Evolutionary conservation across 495 filamentous ascomycete genomes (phyloP), one percentile per base, ranked within the genome.

Genomic region (Choiromyces venosus): DNA sequence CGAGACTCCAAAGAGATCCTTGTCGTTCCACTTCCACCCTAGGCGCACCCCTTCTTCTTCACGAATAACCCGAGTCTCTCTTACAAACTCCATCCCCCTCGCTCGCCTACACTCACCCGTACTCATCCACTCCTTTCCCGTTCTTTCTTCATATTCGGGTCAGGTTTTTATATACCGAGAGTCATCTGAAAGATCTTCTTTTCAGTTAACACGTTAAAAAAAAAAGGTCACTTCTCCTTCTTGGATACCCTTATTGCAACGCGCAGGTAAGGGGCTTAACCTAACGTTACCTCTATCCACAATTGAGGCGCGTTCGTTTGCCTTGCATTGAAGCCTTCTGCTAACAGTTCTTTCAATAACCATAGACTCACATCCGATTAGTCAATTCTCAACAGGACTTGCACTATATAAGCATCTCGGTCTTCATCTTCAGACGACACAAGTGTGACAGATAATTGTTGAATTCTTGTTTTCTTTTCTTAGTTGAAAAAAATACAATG

Each of bases 51-150:
- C 75, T 77, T 77, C 74, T 76, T 66, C 74, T 37, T 46, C 46
- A 76, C 74, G 75, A 74, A 76, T 71, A 76, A 77, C 73, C 75
- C 69, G 74, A 77, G 74, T 77, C 70, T 67, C 65, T 65, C 73
- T 64, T 61, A 33, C 65, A 68, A 46, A 56, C 74, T 56, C 64
- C 61, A 71, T 74, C 71, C 69, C 69, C 61, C 71, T 77, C 65
- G 65, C 52, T 67, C 35, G 44, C 75, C 56, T 39, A 52, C 75
- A 71, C 67, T 73, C 67, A 67, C 39, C 77, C 42, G 38, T 67
- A 77, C 75, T 71, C 76, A 67, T 68, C 67, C 75, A 68, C 71
- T 68, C 68, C 65, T 69, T 74, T 78, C 76, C 38, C 75, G 75
- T 68, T 74, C 65, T 74, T 70, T 70, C 75, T 78, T 61, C 67